Base-by-base conservation (phyloP, 2,329 filamentous ascomycete species). In the Alternaria burnsii region DNA sequence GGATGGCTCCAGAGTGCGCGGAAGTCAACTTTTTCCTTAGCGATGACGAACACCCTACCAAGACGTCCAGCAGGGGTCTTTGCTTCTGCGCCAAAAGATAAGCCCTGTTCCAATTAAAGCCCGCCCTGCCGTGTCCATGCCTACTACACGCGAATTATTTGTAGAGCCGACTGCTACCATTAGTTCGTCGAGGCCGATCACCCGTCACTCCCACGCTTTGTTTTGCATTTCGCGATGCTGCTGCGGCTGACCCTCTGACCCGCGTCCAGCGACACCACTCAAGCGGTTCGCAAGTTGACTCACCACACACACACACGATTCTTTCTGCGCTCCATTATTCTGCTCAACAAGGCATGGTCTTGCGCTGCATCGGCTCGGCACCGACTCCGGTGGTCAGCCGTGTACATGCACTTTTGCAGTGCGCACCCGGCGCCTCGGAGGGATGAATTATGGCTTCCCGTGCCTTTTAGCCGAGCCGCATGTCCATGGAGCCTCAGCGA, bases 1-100 rank as follows among this genome's bases (percentile, higher is more conserved):
- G 63, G 52, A 58, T 50, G 57, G 41, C 42, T 46, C 53, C 34
- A 24, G 38, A 55, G 47, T 52, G 43, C 43, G 48, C 55, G 58
- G 63, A 61, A 55, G 58, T 58, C 61, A 70, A 72, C 68, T 73
- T 72, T 72, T 72, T 72, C 68, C 68, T 67, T 62, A 66, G 69
- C 70, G 52, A 71, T 72, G 71, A 72, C 70, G 51, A 48, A 46
- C 36, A 46, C 55, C 58, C 47, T 60, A 44, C 63, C 51, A 52
- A 60, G 61, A 47, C 47, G 22, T 30, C 38, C 26, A 38, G 50
- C 61, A 55, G 52, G 56, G 61, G 48, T 55, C 46, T 52, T 60
- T 52, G 58, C 53, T 44, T 48, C 57, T 53, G 52, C 54, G 46
- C 59, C 59, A 28, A 55, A 46, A 40, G 62, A 65, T 63, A 65